Conservation (phyloP, 768 basidiomycete genomes). For the Neoboletus brunneissimus region DNA sequence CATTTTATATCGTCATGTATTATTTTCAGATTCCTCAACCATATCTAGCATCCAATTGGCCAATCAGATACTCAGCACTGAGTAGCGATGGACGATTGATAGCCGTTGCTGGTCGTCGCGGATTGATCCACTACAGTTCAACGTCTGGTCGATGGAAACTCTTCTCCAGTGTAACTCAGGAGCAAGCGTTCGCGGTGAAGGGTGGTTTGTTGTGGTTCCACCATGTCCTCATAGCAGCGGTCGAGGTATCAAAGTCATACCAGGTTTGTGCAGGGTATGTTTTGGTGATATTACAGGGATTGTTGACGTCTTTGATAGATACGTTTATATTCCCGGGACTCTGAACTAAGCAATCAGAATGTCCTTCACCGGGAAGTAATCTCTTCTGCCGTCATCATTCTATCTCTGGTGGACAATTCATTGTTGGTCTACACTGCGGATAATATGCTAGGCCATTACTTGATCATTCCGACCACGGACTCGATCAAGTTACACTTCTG, state of each 20-base stretch:
- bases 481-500: constrained; percentile 85
- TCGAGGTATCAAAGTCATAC: constrained; percentile 76
- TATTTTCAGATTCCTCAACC: constrained; percentile 72
- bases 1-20: neutral
- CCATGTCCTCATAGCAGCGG: constrained; percentile 88
- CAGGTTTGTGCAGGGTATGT: constrained; percentile 47
- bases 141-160: constrained; percentile 94
- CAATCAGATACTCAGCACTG: constrained; percentile 87
- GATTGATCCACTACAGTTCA: constrained; percentile 91
- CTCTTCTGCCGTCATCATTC: constrained; percentile 72
- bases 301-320: constrained; percentile 49
- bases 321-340: constrained; percentile 90
- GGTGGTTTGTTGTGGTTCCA: constrained; percentile 97
- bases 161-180: constrained; percentile 78
- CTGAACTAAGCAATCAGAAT: constrained; percentile 79
- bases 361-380: constrained; percentile 79
- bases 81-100: constrained; percentile 89
- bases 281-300: neutral
- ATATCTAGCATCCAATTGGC: constrained; percentile 93
- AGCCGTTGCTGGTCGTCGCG: constrained; percentile 88
- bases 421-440: constrained; percentile 92
- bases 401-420: constrained; percentile 93
- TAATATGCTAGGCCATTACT: constrained; percentile 89
- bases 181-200: constrained; percentile 80
- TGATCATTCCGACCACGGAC: constrained; percentile 82